Conservation (phyloP, 108 stramenopile genomes). For the Cyclostephanos invisitatus region DNA sequence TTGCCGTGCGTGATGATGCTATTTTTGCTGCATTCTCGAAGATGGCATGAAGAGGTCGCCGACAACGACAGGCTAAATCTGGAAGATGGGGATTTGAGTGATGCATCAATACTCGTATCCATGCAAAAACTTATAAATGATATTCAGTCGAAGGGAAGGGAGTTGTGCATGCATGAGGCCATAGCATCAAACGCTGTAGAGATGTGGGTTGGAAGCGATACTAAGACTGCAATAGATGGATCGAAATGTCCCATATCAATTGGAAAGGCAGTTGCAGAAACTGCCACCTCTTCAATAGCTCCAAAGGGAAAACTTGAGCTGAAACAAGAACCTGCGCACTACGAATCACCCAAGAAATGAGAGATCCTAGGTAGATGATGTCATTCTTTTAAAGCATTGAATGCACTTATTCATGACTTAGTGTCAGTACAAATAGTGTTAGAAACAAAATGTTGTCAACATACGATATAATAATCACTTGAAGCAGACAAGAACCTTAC, state of each 20-base stretch:
- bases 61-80: conserved; percentile 28
- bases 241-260: conserved; percentile 41
- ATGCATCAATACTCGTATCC: conserved; percentile 43
- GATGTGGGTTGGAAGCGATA: conserved; percentile 27
- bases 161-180: conserved; percentile 82
- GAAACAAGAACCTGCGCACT: neutral
- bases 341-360: conserved; percentile 7
- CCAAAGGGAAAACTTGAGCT: conserved; percentile 6
- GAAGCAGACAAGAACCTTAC: too few relatives aligned
- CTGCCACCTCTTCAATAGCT: conserved; percentile 6
- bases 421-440: too few relatives aligned
- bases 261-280: conserved; percentile 21
- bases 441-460: too few relatives aligned
- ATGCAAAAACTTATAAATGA: conserved; percentile 48
- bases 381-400: neutral
- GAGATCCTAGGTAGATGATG: neutral
- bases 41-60: conserved; percentile 68
- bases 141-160: conserved; percentile 73
- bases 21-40: conserved; percentile 92
- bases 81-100: conserved; percentile 29
- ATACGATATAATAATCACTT: too few relatives aligned
- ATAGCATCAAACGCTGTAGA: conserved; percentile 38
- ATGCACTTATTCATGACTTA: neutral
- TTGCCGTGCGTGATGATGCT: conserved; percentile 90
- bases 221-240: conserved; percentile 31